These are phyloP conservation scores for Suillus subaureus DNA, from an alignment of 768 basidiomycete genomes.

Conservation along the genomic window DNA sequence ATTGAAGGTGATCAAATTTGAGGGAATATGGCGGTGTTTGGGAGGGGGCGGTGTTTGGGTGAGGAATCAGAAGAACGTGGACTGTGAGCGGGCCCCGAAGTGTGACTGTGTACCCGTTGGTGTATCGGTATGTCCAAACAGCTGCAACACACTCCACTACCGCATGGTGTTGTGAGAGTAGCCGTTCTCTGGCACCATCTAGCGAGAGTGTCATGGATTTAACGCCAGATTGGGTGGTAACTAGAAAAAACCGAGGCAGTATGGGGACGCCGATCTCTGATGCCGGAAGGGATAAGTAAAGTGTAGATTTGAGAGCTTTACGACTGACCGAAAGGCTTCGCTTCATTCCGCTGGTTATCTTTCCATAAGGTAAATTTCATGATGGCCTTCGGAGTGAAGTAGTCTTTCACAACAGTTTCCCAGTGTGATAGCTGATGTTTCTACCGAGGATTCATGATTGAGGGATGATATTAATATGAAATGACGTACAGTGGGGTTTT, in stretches of 20 bases:
- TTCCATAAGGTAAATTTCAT: slow-evolving; percentile 90
- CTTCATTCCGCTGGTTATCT: slow-evolving; percentile 76
- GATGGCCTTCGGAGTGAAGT: slow-evolving; percentile 68
- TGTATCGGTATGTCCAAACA: slow-evolving; percentile 82
- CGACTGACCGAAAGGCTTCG: slow-evolving; percentile 74
- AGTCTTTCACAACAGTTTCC: slow-evolving; percentile 64
- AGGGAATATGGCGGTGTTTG: slow-evolving; percentile 38
- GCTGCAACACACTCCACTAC: slow-evolving; percentile 74
- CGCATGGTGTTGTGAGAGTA: slow-evolving; percentile 44
- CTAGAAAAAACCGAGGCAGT: slow-evolving; percentile 82
- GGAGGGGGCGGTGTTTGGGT: slow-evolving; percentile 17
- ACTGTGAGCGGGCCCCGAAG: slow-evolving; percentile 75
- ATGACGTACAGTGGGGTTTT: slow-evolving; percentile 48
- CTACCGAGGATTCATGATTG: slow-evolving; percentile 31
- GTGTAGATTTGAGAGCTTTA: slow-evolving; percentile 14
- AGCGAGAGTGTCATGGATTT: slow-evolving; percentile 80
- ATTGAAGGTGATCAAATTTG: slow-evolving; percentile 74
- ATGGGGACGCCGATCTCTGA: slow-evolving; percentile 81
- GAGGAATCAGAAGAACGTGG: slow-evolving; percentile 49
- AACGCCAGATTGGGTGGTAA: slow-evolving; percentile 83
- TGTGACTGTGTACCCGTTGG: slow-evolving; percentile 77
- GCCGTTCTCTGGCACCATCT: slow-evolving; percentile 75
- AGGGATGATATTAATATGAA: slow-evolving; percentile 9
- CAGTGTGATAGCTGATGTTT: slow-evolving; percentile 71
- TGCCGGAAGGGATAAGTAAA: slow-evolving; percentile 16